A percentile compares a stretch with the other conserved stretches of the same genome.
Conservation (phyloP, 2,329 filamentous ascomycete species). For the Sodiomyces alkalinus region DNA sequence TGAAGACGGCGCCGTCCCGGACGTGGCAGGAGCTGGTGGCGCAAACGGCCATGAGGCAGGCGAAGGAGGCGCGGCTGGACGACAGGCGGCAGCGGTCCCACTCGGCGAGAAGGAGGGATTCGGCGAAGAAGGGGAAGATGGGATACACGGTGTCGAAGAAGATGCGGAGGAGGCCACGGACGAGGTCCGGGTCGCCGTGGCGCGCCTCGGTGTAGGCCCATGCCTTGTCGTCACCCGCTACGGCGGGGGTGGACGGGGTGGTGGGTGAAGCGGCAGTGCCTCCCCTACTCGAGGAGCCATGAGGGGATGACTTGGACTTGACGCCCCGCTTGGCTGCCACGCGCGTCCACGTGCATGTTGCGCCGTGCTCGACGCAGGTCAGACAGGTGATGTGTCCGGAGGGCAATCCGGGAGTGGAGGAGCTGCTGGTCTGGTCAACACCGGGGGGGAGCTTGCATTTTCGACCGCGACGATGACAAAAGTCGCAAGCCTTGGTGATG, state of each 20-base stretch:
- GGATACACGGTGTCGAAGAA: slow-evolving; percentile 9
- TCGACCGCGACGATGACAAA: slow-evolving; percentile 7
- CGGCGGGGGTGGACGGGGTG: neutral
- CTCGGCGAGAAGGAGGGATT: slow-evolving; percentile 23
- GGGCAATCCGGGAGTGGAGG: slow-evolving; percentile 1
- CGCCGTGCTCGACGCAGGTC: slow-evolving; percentile 8
- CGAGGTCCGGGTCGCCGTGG: slow-evolving; percentile 5
- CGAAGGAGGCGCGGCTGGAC: slow-evolving; percentile 21
- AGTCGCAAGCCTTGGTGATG: slow-evolving; percentile 9
- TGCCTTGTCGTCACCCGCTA: too few relatives aligned
- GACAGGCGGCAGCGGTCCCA: slow-evolving; percentile 21
- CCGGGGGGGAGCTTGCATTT: slow-evolving; percentile 8
- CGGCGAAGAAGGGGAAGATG: slow-evolving; percentile 33
- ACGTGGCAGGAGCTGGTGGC: slow-evolving; percentile 30
- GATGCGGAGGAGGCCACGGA: slow-evolving; percentile 5
- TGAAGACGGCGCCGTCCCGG: slow-evolving; percentile 31
- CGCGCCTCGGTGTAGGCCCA: slow-evolving; percentile 7
- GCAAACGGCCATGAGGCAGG: slow-evolving; percentile 34
- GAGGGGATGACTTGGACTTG: slow-evolving; percentile 8
- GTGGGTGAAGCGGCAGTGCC: neutral
- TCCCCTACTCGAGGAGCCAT: neutral
- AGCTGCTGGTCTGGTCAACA: neutral
- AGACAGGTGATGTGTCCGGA: slow-evolving; percentile 4
- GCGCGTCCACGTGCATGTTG: slow-evolving; percentile 7
- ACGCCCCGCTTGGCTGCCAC: slow-evolving; percentile 8